Conservation (phyloP, 352 stramenopile species). For the Phytophthora colocasiae region DNA sequence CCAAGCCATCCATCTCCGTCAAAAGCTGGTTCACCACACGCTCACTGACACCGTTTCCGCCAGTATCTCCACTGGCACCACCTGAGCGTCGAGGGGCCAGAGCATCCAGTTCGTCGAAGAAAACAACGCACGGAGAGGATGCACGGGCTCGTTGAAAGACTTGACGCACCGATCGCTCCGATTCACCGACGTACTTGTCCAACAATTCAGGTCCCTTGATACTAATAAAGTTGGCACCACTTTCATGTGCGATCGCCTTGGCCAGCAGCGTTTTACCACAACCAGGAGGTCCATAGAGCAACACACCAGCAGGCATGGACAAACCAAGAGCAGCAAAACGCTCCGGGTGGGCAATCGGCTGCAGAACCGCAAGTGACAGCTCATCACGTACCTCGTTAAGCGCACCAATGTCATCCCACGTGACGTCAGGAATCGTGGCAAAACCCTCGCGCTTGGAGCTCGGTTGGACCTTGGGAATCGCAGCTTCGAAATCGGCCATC, state of each 20-base stretch:
- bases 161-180: constrained; percentile 94
- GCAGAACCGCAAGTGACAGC: constrained; percentile 96
- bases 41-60: constrained; percentile 93
- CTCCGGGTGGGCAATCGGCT: constrained; percentile 97
- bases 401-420: constrained; percentile 98
- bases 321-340: constrained; percentile 96
- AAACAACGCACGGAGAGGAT: constrained; percentile 99
- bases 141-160: constrained; percentile 98
- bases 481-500: constrained; percentile 97
- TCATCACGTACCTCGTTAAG: constrained; percentile 94
- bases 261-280: constrained; percentile 99
- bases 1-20: constrained; percentile 99
- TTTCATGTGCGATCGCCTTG: constrained; percentile 99
- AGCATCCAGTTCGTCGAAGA: constrained; percentile 99
- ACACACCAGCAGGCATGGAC: constrained; percentile 95
- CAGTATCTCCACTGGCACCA: constrained; percentile 54
- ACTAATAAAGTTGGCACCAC: constrained; percentile 98
- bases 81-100: constrained; percentile 94
- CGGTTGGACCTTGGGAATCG: constrained; percentile 97
- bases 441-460: constrained; percentile 99
- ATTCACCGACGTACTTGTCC: constrained; percentile 99
- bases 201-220: constrained; percentile 99
- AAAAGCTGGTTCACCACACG: constrained; percentile 98
- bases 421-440: constrained; percentile 97
- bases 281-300: constrained; percentile 98